A percentile compares a stretch with the other conserved stretches of the same genome.
phyloP scores from a whole-genome alignment of 1,139 yeast species.

The Suhomyces bolitotheri region DNA sequence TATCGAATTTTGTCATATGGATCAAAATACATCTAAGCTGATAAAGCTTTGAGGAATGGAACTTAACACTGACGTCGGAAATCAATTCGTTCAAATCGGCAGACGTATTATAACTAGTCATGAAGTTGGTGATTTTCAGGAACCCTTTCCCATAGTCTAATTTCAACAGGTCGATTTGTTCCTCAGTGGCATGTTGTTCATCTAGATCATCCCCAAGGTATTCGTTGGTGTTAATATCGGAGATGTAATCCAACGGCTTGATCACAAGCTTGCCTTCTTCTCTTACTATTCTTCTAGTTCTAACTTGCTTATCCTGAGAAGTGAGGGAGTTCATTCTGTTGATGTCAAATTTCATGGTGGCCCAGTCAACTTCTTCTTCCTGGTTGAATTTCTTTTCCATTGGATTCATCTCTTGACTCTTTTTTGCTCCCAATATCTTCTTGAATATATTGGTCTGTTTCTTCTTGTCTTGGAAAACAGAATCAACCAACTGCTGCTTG shows the following conservation, averaged over 20 bases:
- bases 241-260: constrained; percentile 67
- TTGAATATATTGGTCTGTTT: constrained; percentile 55
- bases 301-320: constrained; percentile 63
- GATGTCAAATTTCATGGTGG: constrained; percentile 51
- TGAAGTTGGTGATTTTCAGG: constrained; percentile 36
- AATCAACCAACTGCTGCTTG: constrained; percentile 37
- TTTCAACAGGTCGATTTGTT: constrained; percentile 18
- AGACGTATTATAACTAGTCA: constrained; percentile 28
- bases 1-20: constrained; percentile 42
- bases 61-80: constrained; percentile 47
- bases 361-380: constrained; percentile 42
- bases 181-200: constrained; percentile 17
- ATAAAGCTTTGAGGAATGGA: constrained; percentile 33
- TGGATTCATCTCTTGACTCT: constrained; percentile 29
- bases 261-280: constrained; percentile 63
- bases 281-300: constrained; percentile 70
- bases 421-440: constrained; percentile 43
- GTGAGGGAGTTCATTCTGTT: constrained; percentile 77
- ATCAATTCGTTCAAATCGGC: constrained; percentile 46
- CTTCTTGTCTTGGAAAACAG: constrained; percentile 48
- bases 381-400: constrained; percentile 38
- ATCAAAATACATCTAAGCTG: constrained; percentile 43
- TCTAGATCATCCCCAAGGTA: constrained; percentile 25
- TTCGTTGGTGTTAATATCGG: constrained; percentile 51
- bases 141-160: constrained; percentile 11